Conservation (phyloP, 83 land plant species). For the Diphasiastrum complanatum region DNA sequence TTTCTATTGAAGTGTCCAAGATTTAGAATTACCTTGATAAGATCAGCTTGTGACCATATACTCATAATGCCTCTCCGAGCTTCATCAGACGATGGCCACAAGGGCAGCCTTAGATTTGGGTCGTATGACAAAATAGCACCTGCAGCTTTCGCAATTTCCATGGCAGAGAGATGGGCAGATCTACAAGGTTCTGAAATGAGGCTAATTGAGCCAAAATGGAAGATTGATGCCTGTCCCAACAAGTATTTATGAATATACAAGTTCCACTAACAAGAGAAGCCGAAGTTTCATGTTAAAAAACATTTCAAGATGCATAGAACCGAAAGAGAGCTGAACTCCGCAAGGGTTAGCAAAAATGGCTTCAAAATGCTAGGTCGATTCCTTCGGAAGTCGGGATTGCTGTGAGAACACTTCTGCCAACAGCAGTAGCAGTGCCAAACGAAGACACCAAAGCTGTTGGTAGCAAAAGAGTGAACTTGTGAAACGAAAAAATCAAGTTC, state of each 20-base stretch:
- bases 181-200: slow-evolving; percentile 67
- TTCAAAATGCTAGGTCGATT: too few species aligned
- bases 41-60: slow-evolving; percentile 74
- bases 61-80: slow-evolving; percentile 62
- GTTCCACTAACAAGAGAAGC: too few species aligned
- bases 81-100: slow-evolving; percentile 71
- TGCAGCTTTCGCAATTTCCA: slow-evolving; percentile 46
- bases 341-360: too few species aligned
- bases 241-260: too few species aligned
- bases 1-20: neutral
- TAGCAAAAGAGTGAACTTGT: too few species aligned
- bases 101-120: slow-evolving; percentile 66
- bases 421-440: too few species aligned
- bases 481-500: neutral
- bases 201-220: slow-evolving; percentile 82
- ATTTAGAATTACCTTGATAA: slow-evolving; percentile 50
- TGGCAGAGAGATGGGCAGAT: slow-evolving; percentile 62
- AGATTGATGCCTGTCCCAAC: slow-evolving; percentile 38
- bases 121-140: slow-evolving; percentile 69
- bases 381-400: too few species aligned
- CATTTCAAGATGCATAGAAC: too few species aligned
- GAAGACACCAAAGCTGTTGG: too few species aligned
- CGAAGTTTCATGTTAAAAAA: too few species aligned
- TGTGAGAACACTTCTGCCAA: too few species aligned
- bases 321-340: too few species aligned